Evolutionary conservation across 2,329 filamentous ascomycete genomes (phyloP).

Genomic region (Trichoderma brevicompactum): DNA sequence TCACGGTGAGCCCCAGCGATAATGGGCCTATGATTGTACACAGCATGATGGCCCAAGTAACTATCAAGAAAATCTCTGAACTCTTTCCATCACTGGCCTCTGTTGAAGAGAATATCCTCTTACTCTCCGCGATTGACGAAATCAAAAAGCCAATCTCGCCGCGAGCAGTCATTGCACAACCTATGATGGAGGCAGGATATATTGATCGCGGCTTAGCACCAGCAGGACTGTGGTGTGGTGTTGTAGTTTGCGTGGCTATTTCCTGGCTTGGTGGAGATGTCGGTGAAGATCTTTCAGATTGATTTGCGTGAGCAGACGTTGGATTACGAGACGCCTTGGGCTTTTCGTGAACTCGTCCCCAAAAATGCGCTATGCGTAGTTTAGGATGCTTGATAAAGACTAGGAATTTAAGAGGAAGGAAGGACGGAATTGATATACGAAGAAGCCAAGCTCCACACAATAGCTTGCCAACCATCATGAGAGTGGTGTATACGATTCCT

Average conservation of each 20-base stretch:
- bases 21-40: constrained; percentile 60
- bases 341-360: not conserved
- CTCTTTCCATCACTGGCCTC: not conserved
- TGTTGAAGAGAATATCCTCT: constrained; percentile 15
- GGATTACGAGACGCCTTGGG: not conserved
- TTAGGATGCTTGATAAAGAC: not conserved
- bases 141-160: constrained; percentile 30
- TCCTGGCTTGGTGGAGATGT: not conserved
- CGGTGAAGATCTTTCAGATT: not conserved
- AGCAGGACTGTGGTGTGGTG: not conserved
- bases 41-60: constrained; percentile 47
- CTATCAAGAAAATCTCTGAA: constrained; percentile 24
- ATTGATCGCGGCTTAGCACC: constrained; percentile 20
- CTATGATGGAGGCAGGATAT: constrained; percentile 27
- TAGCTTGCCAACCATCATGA: constrained; percentile 70
- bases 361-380: constrained; percentile 3
- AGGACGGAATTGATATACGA: constrained; percentile 10
- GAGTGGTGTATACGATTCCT: constrained; percentile 69
- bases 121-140: constrained; percentile 29
- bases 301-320: not conserved
- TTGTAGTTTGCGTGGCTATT: not conserved
- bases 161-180: constrained; percentile 28
- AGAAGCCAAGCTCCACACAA: constrained; percentile 64
- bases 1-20: constrained; percentile 52
- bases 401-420: constrained; percentile 9